phyloP scores from a whole-genome alignment of 192 early-diverging fungal genomes.

The Coemansia sp. region DNA sequence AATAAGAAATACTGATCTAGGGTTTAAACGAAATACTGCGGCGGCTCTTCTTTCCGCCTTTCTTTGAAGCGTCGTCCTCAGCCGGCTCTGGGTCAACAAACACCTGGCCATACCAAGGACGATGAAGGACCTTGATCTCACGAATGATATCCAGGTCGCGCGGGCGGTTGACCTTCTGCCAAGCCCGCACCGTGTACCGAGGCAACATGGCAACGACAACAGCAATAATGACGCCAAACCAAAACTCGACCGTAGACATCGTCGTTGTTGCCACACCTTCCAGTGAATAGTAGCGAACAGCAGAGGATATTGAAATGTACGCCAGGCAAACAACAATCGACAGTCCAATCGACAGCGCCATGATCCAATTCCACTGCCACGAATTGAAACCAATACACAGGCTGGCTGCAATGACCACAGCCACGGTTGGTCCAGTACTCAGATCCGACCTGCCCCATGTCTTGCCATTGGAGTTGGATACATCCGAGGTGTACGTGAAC shows the following conservation, averaged over 20 bases:
- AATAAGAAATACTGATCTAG: no score
- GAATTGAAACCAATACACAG: slow-evolving; percentile 72
- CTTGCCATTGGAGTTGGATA: slow-evolving; percentile 54
- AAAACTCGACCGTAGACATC: slow-evolving; percentile 67
- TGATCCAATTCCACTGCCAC: slow-evolving; percentile 83
- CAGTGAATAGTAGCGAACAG: slow-evolving; percentile 54
- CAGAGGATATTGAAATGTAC: slow-evolving; percentile 67
- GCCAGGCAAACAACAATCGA: slow-evolving; percentile 65
- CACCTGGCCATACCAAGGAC: slow-evolving; percentile 53
- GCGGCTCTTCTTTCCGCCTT: no score
- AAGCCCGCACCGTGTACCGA: slow-evolving; percentile 62
- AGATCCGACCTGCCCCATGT: slow-evolving; percentile 62
- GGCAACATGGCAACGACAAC: slow-evolving; percentile 70
- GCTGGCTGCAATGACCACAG: slow-evolving; percentile 79
- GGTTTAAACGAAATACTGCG: no score
- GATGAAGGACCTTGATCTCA: slow-evolving; percentile 53
- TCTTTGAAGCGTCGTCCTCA: not conserved
- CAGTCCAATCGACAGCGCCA: slow-evolving; percentile 57
- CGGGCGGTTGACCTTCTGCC: slow-evolving; percentile 63
- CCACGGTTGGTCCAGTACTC: slow-evolving; percentile 74
- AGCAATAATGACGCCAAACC: slow-evolving; percentile 64
- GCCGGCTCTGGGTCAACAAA: slow-evolving; percentile 44
- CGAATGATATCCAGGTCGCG: slow-evolving; percentile 64
- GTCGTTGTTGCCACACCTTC: slow-evolving; percentile 68
- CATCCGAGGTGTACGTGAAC: slow-evolving; percentile 53